Conservation (phyloP, 352 stramenopile species). For the Phytophthora constricta region DNA sequence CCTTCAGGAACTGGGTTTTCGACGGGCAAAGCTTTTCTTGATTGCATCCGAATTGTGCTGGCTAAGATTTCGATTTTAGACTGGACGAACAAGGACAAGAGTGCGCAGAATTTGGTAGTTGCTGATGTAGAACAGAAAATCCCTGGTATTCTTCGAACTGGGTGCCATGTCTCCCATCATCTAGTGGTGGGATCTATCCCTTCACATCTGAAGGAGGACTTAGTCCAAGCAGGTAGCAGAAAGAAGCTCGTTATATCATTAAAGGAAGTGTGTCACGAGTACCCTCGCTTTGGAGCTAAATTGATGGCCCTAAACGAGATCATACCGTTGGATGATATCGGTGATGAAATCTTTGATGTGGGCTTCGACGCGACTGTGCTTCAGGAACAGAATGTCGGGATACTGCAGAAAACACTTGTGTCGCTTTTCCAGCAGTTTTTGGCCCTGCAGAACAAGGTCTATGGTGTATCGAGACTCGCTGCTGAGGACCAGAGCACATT, state of each 20-base stretch:
- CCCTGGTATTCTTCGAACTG: constrained; percentile 48
- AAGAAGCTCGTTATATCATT: constrained; percentile 29
- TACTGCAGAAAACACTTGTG: constrained; percentile 12
- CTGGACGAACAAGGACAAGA: constrained; percentile 71
- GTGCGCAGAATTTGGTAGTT: constrained; percentile 43
- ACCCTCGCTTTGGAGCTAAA: constrained; percentile 31
- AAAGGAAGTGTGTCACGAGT: constrained; percentile 32
- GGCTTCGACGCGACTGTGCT: constrained; percentile 30
- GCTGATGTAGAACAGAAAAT: constrained; percentile 44
- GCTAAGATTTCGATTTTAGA: constrained; percentile 75
- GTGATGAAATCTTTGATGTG: constrained; percentile 51
- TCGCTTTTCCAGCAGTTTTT: constrained; percentile 9
- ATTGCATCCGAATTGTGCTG: constrained; percentile 67
- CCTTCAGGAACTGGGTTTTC: constrained; percentile 36
- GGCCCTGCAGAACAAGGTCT: constrained; percentile 1
- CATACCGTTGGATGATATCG: constrained; percentile 34
- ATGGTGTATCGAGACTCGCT: constrained; percentile 7
- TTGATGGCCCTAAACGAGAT: constrained; percentile 32
- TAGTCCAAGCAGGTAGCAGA: constrained; percentile 14
- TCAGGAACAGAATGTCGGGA: background rate
- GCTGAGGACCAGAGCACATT: constrained; percentile 27
- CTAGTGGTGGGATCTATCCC: constrained; percentile 15
- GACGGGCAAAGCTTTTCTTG: constrained; percentile 51
- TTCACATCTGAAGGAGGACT: constrained; percentile 35
- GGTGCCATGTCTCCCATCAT: constrained; percentile 26